A percentile compares a stretch with the other conserved stretches of the same genome.
These are phyloP conservation scores for Suhomyces yuchorum DNA, from an alignment of 1,139 yeast genomes.

Conservation along the genomic window DNA sequence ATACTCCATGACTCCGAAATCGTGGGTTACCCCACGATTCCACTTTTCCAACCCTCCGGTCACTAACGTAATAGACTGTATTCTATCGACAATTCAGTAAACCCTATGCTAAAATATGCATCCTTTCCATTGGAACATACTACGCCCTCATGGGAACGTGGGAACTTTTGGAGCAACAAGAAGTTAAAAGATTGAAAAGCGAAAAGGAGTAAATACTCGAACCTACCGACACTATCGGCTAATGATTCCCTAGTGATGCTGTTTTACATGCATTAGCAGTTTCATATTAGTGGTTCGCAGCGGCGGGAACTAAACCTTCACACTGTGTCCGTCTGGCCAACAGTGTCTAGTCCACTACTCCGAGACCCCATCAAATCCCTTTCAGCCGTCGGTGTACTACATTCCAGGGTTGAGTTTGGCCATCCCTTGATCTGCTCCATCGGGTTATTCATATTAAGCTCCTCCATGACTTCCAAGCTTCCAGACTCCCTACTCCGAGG, in stretches of 20 bases:
- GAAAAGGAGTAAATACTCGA: neutral
- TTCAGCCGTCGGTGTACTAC: neutral
- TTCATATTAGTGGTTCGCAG: neutral
- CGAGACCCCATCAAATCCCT: neutral
- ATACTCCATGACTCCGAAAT: neutral
- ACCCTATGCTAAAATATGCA: conserved; percentile 44
- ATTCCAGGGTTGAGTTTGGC: neutral
- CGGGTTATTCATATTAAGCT: neutral
- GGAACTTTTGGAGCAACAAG: conserved; percentile 35
- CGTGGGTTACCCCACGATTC: neutral
- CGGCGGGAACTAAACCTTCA: neutral
- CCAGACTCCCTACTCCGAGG: neutral
- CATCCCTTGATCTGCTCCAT: neutral
- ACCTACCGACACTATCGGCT: neutral
- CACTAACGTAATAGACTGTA: conserved; percentile 15
- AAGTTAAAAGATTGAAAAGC: neutral
- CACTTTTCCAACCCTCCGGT: neutral
- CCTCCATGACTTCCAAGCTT: neutral
- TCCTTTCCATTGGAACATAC: conserved; percentile 42
- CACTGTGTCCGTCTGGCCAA: neutral
- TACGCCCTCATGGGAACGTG: conserved; percentile 42
- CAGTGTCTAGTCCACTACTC: neutral
- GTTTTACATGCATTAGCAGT: neutral
- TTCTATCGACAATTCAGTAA: conserved; percentile 46
- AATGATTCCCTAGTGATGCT: neutral